phyloP scores from a whole-genome alignment of 192 early-diverging fungal species.

The Umbelopsis ramanniana region DNA sequence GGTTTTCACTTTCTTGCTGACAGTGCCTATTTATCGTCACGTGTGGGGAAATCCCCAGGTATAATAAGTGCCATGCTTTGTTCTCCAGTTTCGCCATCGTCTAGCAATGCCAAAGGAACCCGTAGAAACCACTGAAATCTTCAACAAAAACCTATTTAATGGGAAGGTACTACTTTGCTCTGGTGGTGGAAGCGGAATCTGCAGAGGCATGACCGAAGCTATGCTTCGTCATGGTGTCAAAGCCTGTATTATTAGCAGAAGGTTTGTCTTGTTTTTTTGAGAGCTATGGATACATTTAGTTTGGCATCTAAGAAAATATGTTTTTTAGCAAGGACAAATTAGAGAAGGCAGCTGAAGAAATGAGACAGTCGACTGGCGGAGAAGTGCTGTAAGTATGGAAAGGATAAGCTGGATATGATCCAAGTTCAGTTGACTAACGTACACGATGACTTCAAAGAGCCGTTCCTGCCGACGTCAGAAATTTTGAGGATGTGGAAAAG shows the following conservation, averaged over 20 bases:
- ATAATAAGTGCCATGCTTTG: not conserved
- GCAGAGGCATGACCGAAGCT: conserved; percentile 69
- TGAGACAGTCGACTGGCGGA: conserved; percentile 58
- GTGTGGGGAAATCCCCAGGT: not conserved
- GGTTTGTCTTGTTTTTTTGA: conserved; percentile 33
- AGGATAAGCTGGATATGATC: not conserved
- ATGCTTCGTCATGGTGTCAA: conserved; percentile 63
- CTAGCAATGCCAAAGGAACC: conserved; percentile 2
- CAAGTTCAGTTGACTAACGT: not conserved
- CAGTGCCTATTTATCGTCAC: not conserved
- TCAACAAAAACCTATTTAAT: conserved; percentile 37
- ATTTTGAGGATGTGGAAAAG: conserved; percentile 56
- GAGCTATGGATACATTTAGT: not conserved
- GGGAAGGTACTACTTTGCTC: conserved; percentile 45
- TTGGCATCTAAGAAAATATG: not conserved
- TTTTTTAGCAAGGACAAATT: conserved; percentile 55
- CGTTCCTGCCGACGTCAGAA: conserved; percentile 68
- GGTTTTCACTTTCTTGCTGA: no score
- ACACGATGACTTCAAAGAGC: conserved; percentile 24
- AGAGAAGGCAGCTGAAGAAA: conserved; percentile 67
- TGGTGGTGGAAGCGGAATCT: conserved; percentile 71
- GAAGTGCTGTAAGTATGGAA: conserved; percentile 48
- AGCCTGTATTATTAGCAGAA: conserved; percentile 67
- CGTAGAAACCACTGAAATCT: conserved; percentile 39
- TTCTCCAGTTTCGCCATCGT: not conserved